Percentiles rank a stretch among this genome's conserved stretches.
phyloP scores from a whole-genome alignment of 768 basidiomycete species.

The Fibroporia radiculosa region DNA sequence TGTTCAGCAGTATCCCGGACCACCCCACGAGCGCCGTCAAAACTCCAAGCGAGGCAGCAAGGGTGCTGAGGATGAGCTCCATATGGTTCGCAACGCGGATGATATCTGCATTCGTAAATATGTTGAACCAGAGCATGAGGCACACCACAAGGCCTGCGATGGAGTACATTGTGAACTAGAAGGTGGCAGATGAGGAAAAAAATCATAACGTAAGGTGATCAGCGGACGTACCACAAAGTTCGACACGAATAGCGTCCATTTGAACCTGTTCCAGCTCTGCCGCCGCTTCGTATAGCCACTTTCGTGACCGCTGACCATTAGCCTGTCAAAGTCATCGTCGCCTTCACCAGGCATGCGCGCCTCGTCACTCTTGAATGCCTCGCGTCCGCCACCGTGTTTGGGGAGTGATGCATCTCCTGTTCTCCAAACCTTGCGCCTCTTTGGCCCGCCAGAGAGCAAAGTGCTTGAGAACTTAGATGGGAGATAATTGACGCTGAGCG shows the following conservation, averaged over 20 bases:
- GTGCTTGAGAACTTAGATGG: slow-evolving; percentile 64
- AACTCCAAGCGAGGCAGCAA: slow-evolving; percentile 51
- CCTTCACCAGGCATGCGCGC: slow-evolving; percentile 30
- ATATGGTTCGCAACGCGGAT: slow-evolving; percentile 60
- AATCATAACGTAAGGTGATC: background rate
- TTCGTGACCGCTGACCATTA: slow-evolving; percentile 33
- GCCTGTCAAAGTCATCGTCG: slow-evolving; percentile 32
- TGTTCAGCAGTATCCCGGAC: slow-evolving; percentile 78
- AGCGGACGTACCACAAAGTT: slow-evolving; percentile 44
- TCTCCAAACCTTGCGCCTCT: slow-evolving; percentile 31
- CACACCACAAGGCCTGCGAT: slow-evolving; percentile 54
- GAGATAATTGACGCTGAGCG: slow-evolving; percentile 64
- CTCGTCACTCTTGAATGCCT: slow-evolving; percentile 40
- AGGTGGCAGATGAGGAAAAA: background rate
- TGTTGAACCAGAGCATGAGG: slow-evolving; percentile 72
- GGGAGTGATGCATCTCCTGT: slow-evolving; percentile 32
- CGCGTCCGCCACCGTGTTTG: slow-evolving; percentile 63
- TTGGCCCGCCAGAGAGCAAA: slow-evolving; percentile 33
- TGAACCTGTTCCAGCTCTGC: slow-evolving; percentile 77
- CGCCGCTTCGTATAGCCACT: slow-evolving; percentile 31
- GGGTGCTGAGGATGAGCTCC: slow-evolving; percentile 65
- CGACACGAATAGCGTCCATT: slow-evolving; percentile 67
- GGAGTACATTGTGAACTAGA: slow-evolving; percentile 52
- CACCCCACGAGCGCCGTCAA: slow-evolving; percentile 68
- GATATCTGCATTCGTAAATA: slow-evolving; percentile 62